Evolutionary conservation across 495 filamentous ascomycete species (phyloP), one percentile per base, ranked within the genome.

Genomic region (Entonaema liquescens): DNA sequence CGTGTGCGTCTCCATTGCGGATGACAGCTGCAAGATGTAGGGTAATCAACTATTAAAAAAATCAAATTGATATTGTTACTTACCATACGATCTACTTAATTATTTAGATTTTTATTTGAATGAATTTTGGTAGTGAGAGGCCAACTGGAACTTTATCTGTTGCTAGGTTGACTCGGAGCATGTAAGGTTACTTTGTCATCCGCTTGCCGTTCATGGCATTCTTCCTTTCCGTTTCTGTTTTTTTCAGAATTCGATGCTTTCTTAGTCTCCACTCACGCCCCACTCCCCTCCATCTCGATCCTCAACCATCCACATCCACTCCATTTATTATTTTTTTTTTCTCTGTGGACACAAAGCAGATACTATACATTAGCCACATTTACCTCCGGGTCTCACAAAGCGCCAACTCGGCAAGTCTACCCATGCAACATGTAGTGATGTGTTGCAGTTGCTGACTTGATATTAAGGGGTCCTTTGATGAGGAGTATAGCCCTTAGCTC

Each of bases 181-280:
- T 53, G 25, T 29, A 53, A 29, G 49, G 49, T 53, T 53, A 53
- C 26, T 29, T 29, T 29, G 49, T 53, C 26, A 53, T 53, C 49
- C 25, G 49, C 49, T 29, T 29, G 25, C 49, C 25, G 21, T 63
- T 64, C 31, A 74, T 71, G 73, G 70, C 62, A 75, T 70, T 75
- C 57, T 70, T 60, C 49, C 29, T 71, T 76, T 63, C 57, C 67
- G 44, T 74, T 67, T 52, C 62, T 70, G 68, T 28, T 47, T 70
- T 71, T 75, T 57, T 67, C 61, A 77, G 56, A 77, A 75, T 75
- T 61, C 73, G 63, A 77, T 77, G 49, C 52, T 71, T 40, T 42
- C 23, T 2, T 2, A n/a, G 54, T 59, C 40, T 33, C 59, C 59
- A 65, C 60, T 40, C 74, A 62, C 59, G 31, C 67, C 15, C 15